These are phyloP conservation scores for Lantana camara DNA, from an alignment of 257 asterid species.

Conservation along the genomic window DNA sequence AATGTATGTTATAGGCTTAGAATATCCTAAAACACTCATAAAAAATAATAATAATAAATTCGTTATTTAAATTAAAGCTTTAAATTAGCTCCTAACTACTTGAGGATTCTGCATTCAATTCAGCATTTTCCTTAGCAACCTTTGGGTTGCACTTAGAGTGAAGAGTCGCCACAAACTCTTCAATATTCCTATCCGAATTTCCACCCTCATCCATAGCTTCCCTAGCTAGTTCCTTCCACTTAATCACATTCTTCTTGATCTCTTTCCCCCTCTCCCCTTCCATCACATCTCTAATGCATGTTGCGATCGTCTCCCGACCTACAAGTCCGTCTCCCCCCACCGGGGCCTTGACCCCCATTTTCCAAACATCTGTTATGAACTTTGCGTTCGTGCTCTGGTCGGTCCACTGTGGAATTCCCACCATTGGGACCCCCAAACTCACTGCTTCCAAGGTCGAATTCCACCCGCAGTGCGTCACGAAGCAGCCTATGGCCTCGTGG, in stretches of 20 bases:
- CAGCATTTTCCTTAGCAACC: neutral
- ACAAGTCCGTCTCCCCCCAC: slow-evolving; percentile 27
- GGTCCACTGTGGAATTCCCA: slow-evolving; percentile 40
- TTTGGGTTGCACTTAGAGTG: neutral
- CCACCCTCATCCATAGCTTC: slow-evolving; percentile 39
- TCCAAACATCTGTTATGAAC: slow-evolving; percentile 39
- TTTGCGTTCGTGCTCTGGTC: slow-evolving; percentile 40
- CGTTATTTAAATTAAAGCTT: too few relatives aligned
- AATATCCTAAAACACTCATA: too few relatives aligned
- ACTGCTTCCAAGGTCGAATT: slow-evolving; percentile 42
- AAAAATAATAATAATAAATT: too few relatives aligned
- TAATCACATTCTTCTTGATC: slow-evolving; percentile 28
- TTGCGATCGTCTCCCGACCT: slow-evolving; percentile 27
- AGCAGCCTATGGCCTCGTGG: slow-evolving; percentile 32
- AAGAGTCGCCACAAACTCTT: slow-evolving; percentile 32
- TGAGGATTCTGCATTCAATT: too few relatives aligned
- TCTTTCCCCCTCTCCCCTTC: slow-evolving; percentile 35
- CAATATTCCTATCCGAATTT: slow-evolving; percentile 36
- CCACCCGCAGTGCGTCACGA: slow-evolving; percentile 45
- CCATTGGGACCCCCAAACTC: slow-evolving; percentile 44
- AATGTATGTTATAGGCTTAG: too few relatives aligned
- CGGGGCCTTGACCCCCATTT: slow-evolving; percentile 29
- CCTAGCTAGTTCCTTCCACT: slow-evolving; percentile 39
- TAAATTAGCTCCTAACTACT: too few relatives aligned
- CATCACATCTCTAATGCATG: slow-evolving; percentile 33